phyloP scores from a whole-genome alignment of 441 rosid genomes.

The Cnidoscolus chayamansa region DNA sequence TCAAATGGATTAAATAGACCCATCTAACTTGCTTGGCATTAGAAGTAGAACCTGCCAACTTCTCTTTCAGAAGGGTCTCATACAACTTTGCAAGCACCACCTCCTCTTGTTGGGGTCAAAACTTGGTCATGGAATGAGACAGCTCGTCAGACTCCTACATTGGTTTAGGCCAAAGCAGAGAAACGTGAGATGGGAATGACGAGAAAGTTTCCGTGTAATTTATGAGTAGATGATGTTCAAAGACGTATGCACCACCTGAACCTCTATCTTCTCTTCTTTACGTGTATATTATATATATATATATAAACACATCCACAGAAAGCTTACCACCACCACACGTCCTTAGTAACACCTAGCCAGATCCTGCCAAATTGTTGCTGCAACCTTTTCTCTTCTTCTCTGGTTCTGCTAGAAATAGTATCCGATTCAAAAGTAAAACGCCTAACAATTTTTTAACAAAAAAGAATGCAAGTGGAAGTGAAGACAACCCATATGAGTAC shows the following conservation, averaged over 20 bases:
- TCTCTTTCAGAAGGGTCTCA: background rate
- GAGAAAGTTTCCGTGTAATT: background rate
- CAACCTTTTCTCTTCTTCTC: slow-evolving; percentile 18
- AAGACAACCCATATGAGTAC: slow-evolving; percentile 42
- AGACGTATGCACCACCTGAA: background rate
- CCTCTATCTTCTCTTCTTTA: background rate
- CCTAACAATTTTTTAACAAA: slow-evolving; percentile 1
- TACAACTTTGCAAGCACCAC: background rate
- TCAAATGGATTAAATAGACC: too few relatives aligned
- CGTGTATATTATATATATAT: background rate
- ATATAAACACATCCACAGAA: slow-evolving; percentile 2
- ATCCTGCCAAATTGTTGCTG: slow-evolving; percentile 23
- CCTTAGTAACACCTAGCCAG: slow-evolving; percentile 12
- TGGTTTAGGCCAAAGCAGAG: background rate
- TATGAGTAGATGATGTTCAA: slow-evolving; percentile 3
- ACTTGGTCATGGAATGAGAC: too few relatives aligned
- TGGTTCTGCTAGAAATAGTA: slow-evolving; percentile 16
- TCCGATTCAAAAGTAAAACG: slow-evolving; percentile 7
- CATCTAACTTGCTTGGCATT: background rate
- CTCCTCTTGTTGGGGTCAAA: too few relatives aligned
- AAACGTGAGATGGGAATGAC: slow-evolving; percentile 8
- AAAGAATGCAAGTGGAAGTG: slow-evolving; percentile 9
- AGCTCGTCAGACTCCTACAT: background rate
- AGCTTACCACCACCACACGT: background rate
- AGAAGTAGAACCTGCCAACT: too few relatives aligned